Evolutionary conservation across 176 grass and related monocot genomes (phyloP).

Genomic region (Aegilops umbellulata): DNA sequence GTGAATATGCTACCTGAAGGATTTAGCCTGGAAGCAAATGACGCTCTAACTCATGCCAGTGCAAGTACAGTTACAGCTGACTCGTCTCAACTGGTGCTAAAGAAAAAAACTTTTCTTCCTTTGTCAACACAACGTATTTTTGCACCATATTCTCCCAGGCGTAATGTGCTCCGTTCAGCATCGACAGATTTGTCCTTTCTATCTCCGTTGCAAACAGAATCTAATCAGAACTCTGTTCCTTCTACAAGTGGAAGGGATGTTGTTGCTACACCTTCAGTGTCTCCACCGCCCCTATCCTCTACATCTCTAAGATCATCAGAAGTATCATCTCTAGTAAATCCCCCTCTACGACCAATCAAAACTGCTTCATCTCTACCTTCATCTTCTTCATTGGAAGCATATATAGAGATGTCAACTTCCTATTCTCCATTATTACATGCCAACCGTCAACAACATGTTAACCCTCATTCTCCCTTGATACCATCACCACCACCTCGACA

Average conservation of each 20-base stretch:
- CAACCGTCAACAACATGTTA: conserved; percentile 23
- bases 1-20: conserved; percentile 19
- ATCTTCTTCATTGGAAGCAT: conserved; percentile 41
- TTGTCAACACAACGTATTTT: conserved; percentile 19
- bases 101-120: conserved; percentile 40
- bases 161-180: conserved; percentile 29
- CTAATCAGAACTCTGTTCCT: conserved; percentile 17
- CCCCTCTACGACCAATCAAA: conserved; percentile 34
- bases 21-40: conserved; percentile 16
- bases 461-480: neutral
- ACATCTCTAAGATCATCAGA: conserved; percentile 7
- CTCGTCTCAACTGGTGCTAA: conserved; percentile 29
- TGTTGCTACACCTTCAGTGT: conserved; percentile 16
- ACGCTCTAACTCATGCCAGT: neutral
- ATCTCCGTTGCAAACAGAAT: conserved; percentile 29
- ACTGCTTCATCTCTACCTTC: conserved; percentile 30
- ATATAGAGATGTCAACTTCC: conserved; percentile 29
- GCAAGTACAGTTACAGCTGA: conserved; percentile 17
- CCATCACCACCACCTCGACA: conserved; percentile 17
- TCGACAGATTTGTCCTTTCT: conserved; percentile 38
- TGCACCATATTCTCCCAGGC: conserved; percentile 24
- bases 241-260: conserved; percentile 24
- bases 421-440: conserved; percentile 28
- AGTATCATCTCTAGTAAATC: conserved; percentile 32
- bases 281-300: neutral